These are phyloP conservation scores for Sclerotinia borealis DNA, from an alignment of 2,329 filamentous ascomycete species.

Conservation along the genomic window DNA sequence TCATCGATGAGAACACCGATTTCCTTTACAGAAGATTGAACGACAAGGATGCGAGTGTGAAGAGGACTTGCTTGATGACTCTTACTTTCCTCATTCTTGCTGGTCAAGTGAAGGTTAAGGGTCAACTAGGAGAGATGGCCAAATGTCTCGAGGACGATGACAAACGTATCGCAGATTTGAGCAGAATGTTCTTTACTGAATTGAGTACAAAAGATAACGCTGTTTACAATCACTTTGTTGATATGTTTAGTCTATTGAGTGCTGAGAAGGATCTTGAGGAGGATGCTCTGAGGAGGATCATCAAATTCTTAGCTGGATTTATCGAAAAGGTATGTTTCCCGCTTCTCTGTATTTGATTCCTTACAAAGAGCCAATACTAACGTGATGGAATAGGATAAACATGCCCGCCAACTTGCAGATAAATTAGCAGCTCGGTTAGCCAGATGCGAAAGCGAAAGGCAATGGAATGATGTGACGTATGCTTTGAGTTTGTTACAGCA, in stretches of 20 bases:
- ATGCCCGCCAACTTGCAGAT: conserved; percentile 86
- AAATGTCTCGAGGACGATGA: conserved; percentile 98
- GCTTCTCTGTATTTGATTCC: not conserved
- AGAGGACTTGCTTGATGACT: conserved; percentile 97
- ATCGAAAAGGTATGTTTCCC: conserved; percentile 77
- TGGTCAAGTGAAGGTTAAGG: conserved; percentile 98
- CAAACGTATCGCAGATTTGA: conserved; percentile 85
- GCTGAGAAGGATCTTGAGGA: conserved; percentile 76
- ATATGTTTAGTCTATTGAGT: conserved; percentile 93
- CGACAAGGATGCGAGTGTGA: conserved; percentile 82
- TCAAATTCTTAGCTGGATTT: conserved; percentile 91
- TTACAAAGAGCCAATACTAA: conserved; percentile 14
- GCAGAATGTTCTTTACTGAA: conserved; percentile 97
- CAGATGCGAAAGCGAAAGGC: conserved; percentile 83
- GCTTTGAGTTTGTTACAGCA: conserved; percentile 84
- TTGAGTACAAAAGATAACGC: conserved; percentile 97
- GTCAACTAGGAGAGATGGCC: conserved; percentile 96
- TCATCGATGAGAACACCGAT: conserved; percentile 98
- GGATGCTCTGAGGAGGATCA: conserved; percentile 76
- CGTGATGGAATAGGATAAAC: conserved; percentile 67
- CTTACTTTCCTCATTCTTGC: conserved; percentile 94
- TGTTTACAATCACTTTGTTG: conserved; percentile 98
- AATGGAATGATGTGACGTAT: conserved; percentile 97
- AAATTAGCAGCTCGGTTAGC: conserved; percentile 83
- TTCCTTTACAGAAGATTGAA: conserved; percentile 93